Evolutionary conservation across 192 early-diverging fungal genomes (phyloP).

Genomic region (Coemansia sp.): DNA sequence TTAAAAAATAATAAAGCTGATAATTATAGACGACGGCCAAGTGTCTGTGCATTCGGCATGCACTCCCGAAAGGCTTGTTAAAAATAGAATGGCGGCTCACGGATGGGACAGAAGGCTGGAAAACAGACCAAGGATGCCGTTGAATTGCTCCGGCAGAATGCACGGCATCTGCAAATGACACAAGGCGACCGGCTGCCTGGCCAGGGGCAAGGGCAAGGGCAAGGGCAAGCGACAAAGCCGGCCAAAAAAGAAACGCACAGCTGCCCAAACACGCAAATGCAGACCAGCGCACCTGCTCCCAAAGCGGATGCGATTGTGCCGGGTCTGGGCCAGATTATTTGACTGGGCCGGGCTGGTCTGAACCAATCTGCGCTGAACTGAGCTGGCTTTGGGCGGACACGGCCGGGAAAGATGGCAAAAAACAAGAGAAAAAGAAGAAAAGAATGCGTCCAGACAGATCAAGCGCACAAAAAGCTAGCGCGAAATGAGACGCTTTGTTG

Average conservation of each 20-base stretch:
- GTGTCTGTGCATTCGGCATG: constrained; percentile 6
- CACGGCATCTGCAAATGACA: too few relatives aligned
- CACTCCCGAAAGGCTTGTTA: background rate
- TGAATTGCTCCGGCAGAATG: too few relatives aligned
- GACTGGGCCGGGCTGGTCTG: background rate
- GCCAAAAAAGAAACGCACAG: too few relatives aligned
- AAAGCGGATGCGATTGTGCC: background rate
- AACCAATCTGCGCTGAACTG: background rate
- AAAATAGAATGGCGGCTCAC: background rate
- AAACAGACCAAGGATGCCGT: too few relatives aligned
- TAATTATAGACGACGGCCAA: too few relatives aligned
- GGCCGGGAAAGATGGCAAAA: background rate
- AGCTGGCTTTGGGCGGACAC: background rate
- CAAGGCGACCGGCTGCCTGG: too few relatives aligned
- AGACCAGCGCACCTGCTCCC: background rate
- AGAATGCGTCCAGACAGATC: background rate
- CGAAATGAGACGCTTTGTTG: background rate
- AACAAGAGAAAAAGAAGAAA: background rate
- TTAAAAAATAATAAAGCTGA: background rate
- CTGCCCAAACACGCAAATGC: background rate
- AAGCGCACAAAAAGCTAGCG: background rate
- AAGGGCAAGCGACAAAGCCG: too few relatives aligned
- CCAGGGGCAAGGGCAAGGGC: too few relatives aligned
- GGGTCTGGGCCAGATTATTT: background rate
- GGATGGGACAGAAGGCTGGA: too few relatives aligned